Base-by-base conservation (phyloP, 257 asterid genomes). In the Petunia axillaris region DNA sequence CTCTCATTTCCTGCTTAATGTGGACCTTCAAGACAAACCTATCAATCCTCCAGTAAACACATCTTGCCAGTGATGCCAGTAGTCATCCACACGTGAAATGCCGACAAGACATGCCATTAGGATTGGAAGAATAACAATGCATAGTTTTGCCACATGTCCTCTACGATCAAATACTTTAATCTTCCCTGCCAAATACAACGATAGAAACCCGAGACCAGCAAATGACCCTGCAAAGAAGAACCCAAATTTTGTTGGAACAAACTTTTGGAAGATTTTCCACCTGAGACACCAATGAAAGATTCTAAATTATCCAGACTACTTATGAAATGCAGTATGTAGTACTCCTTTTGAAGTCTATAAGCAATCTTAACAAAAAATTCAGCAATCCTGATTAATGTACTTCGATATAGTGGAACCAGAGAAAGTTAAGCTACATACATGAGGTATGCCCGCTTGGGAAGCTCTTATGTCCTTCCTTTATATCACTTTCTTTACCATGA, bases 41-140 rank as follows among this genome's bases (percentile, higher is more conserved):
- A 94, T 80, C 50, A 94, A 83, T 67, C 93, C 96, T 57, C 98
- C 97, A 3, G 97, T 86, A 79, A 94, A 94, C 67, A 94, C 98
- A 66, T 94, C 98, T 86, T 94, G 97, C 98, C 98, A 94, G 77
- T 94, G 98, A 85, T 94, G 98, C 97, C 94, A 90, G 76, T 94
- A 94, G 83, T 94, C 98, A 82, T 94, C 98, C 83, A 94, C 97
- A 71, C 98, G 97, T 64, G 97, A 94, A 83, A 93, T 82, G 2
- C 89, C 98, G 48, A 94, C 98, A 16, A 94, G 94, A 80, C 92
- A 84, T 67, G 97, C 97, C 78, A 84, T 79, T 8, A 94, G 93
- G 62, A 94, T 87, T 36, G 97, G 97, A 76, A 94, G 87, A 82
- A 94, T 83, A 62, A 91, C 50, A 6, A 94, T 81, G 88, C 98